phyloP scores from a whole-genome alignment of 768 basidiomycete genomes.

The Lactarius vividus region DNA sequence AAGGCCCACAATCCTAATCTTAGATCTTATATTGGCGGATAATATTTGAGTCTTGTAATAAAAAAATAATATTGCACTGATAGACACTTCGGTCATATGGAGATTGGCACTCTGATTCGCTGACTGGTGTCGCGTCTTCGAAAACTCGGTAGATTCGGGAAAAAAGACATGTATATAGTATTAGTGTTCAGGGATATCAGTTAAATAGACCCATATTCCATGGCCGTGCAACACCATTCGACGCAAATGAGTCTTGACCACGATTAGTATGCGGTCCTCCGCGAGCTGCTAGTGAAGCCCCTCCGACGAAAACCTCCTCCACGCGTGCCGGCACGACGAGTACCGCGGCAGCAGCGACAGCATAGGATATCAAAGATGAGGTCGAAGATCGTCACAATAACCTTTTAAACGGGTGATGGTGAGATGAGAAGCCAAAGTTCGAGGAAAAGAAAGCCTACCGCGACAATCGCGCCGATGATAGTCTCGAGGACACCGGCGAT shows the following conservation, averaged over 20 bases:
- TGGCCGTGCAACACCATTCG: not conserved
- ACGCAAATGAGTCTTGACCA: not conserved
- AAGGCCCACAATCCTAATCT: too few species aligned
- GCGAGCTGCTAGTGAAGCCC: not conserved
- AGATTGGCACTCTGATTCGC: too few species aligned
- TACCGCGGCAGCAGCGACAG: constrained; percentile 38
- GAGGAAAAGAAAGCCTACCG: too few species aligned
- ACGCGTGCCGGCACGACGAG: constrained; percentile 23
- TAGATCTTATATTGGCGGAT: too few species aligned
- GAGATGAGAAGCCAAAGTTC: too few species aligned
- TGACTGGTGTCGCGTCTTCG: not conserved
- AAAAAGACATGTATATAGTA: not conserved
- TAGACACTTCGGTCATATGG: too few species aligned
- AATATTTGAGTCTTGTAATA: too few species aligned
- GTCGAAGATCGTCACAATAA: constrained; percentile 64
- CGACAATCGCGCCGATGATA: constrained; percentile 56
- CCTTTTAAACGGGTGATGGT: constrained; percentile 37
- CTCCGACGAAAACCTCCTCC: not conserved
- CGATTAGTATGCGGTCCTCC: not conserved
- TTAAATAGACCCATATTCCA: not conserved
- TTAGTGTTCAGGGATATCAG: not conserved
- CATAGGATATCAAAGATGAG: constrained; percentile 51
- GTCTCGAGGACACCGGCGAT: constrained; percentile 59
- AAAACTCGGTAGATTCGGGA: not conserved
- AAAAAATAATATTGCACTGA: too few species aligned